A percentile compares a stretch with the other conserved stretches of the same genome.
phyloP scores from a whole-genome alignment of 1,284 basidiomycete genomes.

The Boletus holoroseus region DNA sequence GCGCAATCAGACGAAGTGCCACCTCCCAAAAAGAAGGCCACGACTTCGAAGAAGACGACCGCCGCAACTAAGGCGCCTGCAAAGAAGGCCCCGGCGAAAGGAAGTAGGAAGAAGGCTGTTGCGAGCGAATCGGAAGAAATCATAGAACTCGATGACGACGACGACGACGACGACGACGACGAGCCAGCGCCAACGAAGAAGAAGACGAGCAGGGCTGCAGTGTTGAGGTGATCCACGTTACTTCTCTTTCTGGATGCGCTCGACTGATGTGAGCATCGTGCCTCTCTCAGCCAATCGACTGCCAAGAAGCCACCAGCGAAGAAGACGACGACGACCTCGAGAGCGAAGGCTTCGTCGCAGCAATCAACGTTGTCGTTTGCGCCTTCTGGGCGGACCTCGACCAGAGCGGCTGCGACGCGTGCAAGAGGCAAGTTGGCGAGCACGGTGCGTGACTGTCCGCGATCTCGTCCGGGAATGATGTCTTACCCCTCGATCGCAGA shows the following conservation, averaged over 20 bases:
- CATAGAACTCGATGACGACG: slow-evolving; percentile 48
- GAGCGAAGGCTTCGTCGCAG: slow-evolving; percentile 30
- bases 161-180: slow-evolving; percentile 56
- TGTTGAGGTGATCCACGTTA: slow-evolving; percentile 46
- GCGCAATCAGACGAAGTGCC: slow-evolving; percentile 38
- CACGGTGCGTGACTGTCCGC: slow-evolving; percentile 19
- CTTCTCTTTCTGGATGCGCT: neutral
- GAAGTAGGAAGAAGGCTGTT: slow-evolving; percentile 28
- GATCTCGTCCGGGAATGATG: neutral
- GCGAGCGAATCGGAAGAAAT: slow-evolving; percentile 52
- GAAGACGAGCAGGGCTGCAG: slow-evolving; percentile 59
- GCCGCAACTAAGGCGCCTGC: slow-evolving; percentile 33
- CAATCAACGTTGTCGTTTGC: slow-evolving; percentile 56
- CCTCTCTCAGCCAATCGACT: slow-evolving; percentile 15
- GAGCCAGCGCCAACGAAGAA: slow-evolving; percentile 45
- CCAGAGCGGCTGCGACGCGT: slow-evolving; percentile 52
- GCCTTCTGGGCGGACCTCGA: slow-evolving; percentile 52
- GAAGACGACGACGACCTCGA: slow-evolving; percentile 47
- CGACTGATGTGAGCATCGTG: neutral
- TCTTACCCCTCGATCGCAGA: slow-evolving; percentile 11
- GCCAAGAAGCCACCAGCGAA: slow-evolving; percentile 42
- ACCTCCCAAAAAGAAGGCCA: slow-evolving; percentile 48
- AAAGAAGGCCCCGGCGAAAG: slow-evolving; percentile 44
- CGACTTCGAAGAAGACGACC: slow-evolving; percentile 32
- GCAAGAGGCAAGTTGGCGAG: slow-evolving; percentile 49